phyloP scores from a whole-genome alignment of 2,329 filamentous ascomycete genomes.

The Fusarium marasasianum region DNA sequence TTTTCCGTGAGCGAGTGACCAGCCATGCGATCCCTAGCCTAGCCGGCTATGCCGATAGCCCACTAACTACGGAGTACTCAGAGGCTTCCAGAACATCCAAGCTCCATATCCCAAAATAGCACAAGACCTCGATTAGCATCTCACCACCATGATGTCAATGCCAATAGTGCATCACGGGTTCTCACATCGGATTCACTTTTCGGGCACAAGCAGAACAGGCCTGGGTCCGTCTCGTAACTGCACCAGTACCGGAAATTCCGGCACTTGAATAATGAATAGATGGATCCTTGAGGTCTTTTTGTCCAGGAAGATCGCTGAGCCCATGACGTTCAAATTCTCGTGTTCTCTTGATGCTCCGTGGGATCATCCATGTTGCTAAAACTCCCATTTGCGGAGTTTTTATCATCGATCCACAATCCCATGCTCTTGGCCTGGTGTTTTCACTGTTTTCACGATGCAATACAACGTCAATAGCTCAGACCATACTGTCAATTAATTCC shows the following conservation, averaged over 20 bases:
- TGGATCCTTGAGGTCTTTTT: conserved; percentile 15
- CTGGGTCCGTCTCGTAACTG: conserved; percentile 1
- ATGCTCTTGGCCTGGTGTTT: background rate
- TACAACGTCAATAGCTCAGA: conserved; percentile 16
- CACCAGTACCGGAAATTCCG: conserved; percentile 13
- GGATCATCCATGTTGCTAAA: conserved; percentile 25
- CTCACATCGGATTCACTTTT: background rate
- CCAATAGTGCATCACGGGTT: conserved; percentile 20
- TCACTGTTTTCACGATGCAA: background rate
- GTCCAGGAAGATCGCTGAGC: conserved; percentile 3
- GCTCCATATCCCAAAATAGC: conserved; percentile 28
- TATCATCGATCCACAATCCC: conserved; percentile 10
- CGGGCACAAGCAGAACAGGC: background rate
- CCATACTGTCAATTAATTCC: conserved; percentile 13
- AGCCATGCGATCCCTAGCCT: conserved; percentile 13
- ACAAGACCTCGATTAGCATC: conserved; percentile 4
- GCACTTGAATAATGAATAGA: conserved; percentile 4
- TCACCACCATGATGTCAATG: conserved; percentile 38
- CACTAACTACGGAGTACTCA: background rate
- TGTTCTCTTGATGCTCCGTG: conserved; percentile 3
- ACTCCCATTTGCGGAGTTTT: conserved; percentile 25
- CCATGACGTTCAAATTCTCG: conserved; percentile 29
- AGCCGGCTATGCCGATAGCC: conserved; percentile 10
- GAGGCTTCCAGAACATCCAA: conserved; percentile 11
- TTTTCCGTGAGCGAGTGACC: background rate